Conservation (phyloP, 495 filamentous ascomycete genomes). For the Hypoxylon intermedium region DNA sequence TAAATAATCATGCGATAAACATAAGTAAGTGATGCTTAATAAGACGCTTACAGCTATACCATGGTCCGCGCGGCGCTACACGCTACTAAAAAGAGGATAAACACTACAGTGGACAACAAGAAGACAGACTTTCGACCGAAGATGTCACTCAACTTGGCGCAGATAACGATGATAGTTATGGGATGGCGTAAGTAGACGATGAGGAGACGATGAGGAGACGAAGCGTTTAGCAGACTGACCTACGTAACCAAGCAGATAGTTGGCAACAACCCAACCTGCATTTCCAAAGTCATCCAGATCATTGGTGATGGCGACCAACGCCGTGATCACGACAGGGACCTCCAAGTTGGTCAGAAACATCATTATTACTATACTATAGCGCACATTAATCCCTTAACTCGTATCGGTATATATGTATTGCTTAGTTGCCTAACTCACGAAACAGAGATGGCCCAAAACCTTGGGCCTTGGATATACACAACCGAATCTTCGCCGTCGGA, state of each 20-base stretch:
- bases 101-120: conserved; percentile 44
- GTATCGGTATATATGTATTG: background rate
- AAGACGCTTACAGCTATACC: conserved; percentile 41
- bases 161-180: conserved; percentile 41
- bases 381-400: background rate
- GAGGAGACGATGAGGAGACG: no score
- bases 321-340: conserved; percentile 20
- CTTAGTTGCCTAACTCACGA: background rate
- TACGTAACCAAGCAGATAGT: conserved; percentile 40
- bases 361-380: conserved; percentile 32
- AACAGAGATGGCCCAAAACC: background rate
- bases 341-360: conserved; percentile 33
- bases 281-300: conserved; percentile 26
- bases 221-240: conserved; percentile 15
- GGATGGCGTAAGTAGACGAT: background rate
- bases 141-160: conserved; percentile 51
- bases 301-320: conserved; percentile 23
- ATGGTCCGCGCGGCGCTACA: conserved; percentile 50
- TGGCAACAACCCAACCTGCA: conserved; percentile 39
- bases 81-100: conserved; percentile 50
- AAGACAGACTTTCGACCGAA: conserved; percentile 49
- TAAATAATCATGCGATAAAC: background rate
- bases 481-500: background rate
- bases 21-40: background rate
- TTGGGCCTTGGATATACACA: background rate